These are phyloP conservation scores for Verticillium nonalfalfae DNA, from an alignment of 2,329 filamentous ascomycete genomes.

Conservation along the genomic window DNA sequence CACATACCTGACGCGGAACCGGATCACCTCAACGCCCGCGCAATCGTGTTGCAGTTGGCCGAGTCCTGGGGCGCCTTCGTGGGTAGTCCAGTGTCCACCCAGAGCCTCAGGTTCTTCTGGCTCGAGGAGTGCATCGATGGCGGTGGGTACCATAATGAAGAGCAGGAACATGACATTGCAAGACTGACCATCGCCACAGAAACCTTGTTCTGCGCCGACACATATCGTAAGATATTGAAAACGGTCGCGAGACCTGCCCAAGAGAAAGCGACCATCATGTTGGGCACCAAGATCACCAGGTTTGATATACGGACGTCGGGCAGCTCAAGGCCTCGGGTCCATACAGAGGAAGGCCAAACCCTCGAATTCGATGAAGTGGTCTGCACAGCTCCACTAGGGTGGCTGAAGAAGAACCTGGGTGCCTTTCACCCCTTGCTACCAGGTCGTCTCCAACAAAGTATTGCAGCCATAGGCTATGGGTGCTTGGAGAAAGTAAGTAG, in stretches of 20 bases:
- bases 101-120: constrained; percentile 74
- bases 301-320: constrained; percentile 27
- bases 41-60: constrained; percentile 43
- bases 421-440: constrained; percentile 58
- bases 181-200: constrained; percentile 27
- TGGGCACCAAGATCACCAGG: constrained; percentile 37
- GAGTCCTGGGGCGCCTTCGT: constrained; percentile 68
- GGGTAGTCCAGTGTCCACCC: constrained; percentile 54
- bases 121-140: constrained; percentile 73
- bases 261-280: constrained; percentile 46
- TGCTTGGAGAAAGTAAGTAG: constrained; percentile 59
- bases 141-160: constrained; percentile 29
- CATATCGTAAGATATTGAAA: constrained; percentile 52
- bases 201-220: constrained; percentile 54
- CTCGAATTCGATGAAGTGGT: constrained; percentile 62
- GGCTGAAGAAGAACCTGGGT: constrained; percentile 53
- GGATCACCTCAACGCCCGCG: constrained; percentile 31
- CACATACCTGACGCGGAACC: constrained; percentile 39
- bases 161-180: not conserved
- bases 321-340: constrained; percentile 28
- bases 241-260: constrained; percentile 51
- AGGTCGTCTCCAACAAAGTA: constrained; percentile 48
- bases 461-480: constrained; percentile 61
- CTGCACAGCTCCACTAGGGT: constrained; percentile 62
- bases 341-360: constrained; percentile 35